Evolutionary conservation across 2,329 filamentous ascomycete genomes (phyloP), one percentile per base, ranked within the genome.

Genomic region (Xylariaceae sp.): DNA sequence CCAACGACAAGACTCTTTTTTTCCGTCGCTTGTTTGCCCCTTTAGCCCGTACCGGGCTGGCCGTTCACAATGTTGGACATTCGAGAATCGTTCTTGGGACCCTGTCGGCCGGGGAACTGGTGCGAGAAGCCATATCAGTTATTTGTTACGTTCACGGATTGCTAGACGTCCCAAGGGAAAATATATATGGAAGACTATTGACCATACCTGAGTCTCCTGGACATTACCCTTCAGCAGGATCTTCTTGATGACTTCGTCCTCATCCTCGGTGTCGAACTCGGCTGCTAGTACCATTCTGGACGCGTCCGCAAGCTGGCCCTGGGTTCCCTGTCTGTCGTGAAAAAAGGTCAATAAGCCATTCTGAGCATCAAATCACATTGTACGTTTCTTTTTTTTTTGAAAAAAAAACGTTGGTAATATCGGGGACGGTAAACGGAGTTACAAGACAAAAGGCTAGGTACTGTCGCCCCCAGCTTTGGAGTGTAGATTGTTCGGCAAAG

Each of bases 261-360:
- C 86, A 52, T 85, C 78, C 64, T 79, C 74, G 11, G 89, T 92
- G 63, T 89, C 90, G 65, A 99, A 99, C 75, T 97, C 91, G 63
- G 85, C 87, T 67, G 94, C 86, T 3, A 99, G 79, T 46, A 78
- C 78, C 43, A 77, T 73, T 62, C 95, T 88, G 64, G 89, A 87
- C 6, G 91, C 91, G 7, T 76, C 74, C 68, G 96, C 88, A 43
- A 88, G 76, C 56, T 85, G 80, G 54, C 92, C 92, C 71, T 96
- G 90, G 44, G 82, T 83, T 62, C 92, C 92, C 71, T 96, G 91
- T 72, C 91, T 95, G 56, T 54, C 52, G 42, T 35, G 65, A 60
- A 51, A 42, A 19, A 51, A 42, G 37, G 49, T 58, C 50, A 48
- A 45, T 66, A 61, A 67, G 60, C 52, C 43, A 48, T 11, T 54